Conservation (phyloP, 345 rosid genomes). For the Gossypium rotundifolium region DNA sequence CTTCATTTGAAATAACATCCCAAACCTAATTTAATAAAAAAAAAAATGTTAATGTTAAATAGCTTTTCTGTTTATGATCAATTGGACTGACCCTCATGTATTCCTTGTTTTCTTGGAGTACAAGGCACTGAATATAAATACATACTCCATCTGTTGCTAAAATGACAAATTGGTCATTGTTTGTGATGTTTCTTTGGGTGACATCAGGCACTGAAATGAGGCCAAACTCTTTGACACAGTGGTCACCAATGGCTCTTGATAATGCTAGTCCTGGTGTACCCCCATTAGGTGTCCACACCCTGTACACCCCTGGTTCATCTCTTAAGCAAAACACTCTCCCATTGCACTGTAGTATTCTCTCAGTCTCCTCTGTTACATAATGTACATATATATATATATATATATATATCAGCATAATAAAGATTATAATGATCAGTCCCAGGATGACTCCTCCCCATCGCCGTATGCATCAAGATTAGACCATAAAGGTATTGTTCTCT, state of each 20-base stretch:
- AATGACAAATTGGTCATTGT: conserved; percentile 64
- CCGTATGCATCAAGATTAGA: background rate
- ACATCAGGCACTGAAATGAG: conserved; percentile 73
- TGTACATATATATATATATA: background rate
- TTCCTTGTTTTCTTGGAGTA: background rate
- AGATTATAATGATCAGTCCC: background rate
- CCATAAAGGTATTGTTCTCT: background rate
- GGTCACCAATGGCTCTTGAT: conserved; percentile 83
- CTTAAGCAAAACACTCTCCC: conserved; percentile 59
- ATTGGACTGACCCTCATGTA: background rate
- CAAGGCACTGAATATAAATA: background rate
- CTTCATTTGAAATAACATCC: conserved; percentile 77
- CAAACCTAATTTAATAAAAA: conserved; percentile 41
- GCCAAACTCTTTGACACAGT: conserved; percentile 77
- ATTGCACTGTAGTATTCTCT: conserved; percentile 49
- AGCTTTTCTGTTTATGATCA: background rate
- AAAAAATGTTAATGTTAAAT: too few species aligned
- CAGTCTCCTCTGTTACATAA: conserved; percentile 66
- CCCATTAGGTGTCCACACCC: conserved; percentile 72
- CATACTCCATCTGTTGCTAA: conserved; percentile 77
- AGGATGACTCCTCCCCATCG: background rate
- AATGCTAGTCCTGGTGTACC: conserved; percentile 64
- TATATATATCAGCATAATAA: conserved; percentile 2
- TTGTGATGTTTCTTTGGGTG: conserved; percentile 45
- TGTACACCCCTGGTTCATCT: conserved; percentile 75